Conservation (phyloP, 2,329 filamentous ascomycete species). For the Penicillium sp. region DNA sequence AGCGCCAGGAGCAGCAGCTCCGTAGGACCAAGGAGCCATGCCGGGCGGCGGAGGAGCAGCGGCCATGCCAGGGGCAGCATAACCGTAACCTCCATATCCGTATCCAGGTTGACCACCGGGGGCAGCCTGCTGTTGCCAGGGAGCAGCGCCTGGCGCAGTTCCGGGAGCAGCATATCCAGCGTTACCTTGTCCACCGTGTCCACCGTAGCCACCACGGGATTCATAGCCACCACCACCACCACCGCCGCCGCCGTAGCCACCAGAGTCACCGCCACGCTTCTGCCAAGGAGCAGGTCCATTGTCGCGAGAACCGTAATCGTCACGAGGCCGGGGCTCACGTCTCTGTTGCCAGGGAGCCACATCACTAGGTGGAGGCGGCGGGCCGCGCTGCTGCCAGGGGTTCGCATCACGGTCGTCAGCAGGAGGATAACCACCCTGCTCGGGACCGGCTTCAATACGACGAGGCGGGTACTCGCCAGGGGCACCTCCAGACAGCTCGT, state of each 20-base stretch:
- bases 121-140: conserved; percentile 63
- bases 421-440: conserved; percentile 44
- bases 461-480: conserved; percentile 63
- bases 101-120: conserved; percentile 50
- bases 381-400: conserved; percentile 87
- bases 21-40: conserved; percentile 43
- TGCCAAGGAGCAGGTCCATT: conserved; percentile 33
- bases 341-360: conserved; percentile 74
- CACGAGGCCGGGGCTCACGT: conserved; percentile 54
- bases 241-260: not conserved
- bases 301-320: conserved; percentile 45
- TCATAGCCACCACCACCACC: conserved; percentile 33
- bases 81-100: conserved; percentile 56
- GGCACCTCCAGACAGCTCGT: conserved; percentile 81
- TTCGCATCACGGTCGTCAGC: conserved; percentile 58
- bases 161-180: conserved; percentile 42
- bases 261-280: conserved; percentile 47
- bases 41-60: conserved; percentile 49
- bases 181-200: not conserved
- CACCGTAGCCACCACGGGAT: conserved; percentile 8
- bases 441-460: conserved; percentile 83
- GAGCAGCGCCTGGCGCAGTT: conserved; percentile 43
- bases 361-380: conserved; percentile 62
- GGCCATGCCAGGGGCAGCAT: conserved; percentile 45
- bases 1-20: conserved; percentile 38